Percentiles rank a stretch among this genome's conserved stretches.
Conservation (phyloP, 2,329 filamentous ascomycete genomes). For the Xylariaceae sp. region DNA sequence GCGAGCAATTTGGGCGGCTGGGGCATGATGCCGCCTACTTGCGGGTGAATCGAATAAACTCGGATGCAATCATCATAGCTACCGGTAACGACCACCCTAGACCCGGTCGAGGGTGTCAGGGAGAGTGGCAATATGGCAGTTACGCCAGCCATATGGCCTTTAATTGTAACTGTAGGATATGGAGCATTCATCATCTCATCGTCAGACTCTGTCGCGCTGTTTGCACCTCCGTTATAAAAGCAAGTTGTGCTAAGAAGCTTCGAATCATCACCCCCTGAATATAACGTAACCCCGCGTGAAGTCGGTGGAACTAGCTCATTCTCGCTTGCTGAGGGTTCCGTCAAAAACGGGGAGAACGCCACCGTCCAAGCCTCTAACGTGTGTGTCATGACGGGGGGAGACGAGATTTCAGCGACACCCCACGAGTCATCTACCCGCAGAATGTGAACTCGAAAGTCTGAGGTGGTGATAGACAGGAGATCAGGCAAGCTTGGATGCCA, state of each 20-base stretch:
- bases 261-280: conserved; percentile 73
- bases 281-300: conserved; percentile 38
- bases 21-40: conserved; percentile 36
- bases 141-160: conserved; percentile 73
- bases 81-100: conserved; percentile 67
- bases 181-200: conserved; percentile 15
- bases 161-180: conserved; percentile 33
- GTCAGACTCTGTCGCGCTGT: conserved; percentile 5
- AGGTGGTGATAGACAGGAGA: conserved; percentile 65
- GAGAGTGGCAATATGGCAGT: conserved; percentile 75
- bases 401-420: conserved; percentile 31
- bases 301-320: conserved; percentile 7
- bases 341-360: conserved; percentile 45
- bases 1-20: conserved; percentile 49
- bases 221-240: conserved; percentile 14
- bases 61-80: conserved; percentile 86
- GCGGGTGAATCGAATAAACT: conserved; percentile 50
- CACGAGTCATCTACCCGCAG: conserved; percentile 43
- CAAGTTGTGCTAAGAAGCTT: conserved; percentile 46
- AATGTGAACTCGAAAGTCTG: conserved; percentile 57
- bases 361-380: conserved; percentile 70
- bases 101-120: conserved; percentile 36
- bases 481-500: conserved; percentile 59
- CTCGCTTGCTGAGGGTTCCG: background rate
- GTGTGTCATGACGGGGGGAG: conserved; percentile 42